Percentiles rank a stretch among this genome's conserved stretches.
phyloP scores from a whole-genome alignment of 768 basidiomycete species.

The Trichaptum fuscoviolaceum region DNA sequence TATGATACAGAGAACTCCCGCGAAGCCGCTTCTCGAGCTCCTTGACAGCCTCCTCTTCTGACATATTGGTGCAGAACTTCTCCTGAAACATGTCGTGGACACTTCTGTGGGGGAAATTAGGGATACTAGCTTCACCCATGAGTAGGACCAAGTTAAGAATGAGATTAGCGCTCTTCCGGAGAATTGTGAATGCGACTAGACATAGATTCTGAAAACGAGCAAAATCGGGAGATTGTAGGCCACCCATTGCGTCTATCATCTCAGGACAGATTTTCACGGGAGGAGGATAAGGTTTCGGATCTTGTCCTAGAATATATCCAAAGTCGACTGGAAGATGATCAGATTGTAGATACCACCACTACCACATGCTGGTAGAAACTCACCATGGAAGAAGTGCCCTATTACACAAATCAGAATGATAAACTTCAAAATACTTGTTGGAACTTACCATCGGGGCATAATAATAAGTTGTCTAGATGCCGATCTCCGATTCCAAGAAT shows the following conservation, averaged over 20 bases:
- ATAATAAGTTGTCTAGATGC: conserved; percentile 90
- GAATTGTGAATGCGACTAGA: conserved; percentile 95
- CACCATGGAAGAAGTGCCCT: conserved; percentile 97
- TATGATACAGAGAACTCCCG: conserved; percentile 91
- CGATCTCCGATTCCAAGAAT: conserved; percentile 95
- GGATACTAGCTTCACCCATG: conserved; percentile 97
- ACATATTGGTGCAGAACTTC: conserved; percentile 91
- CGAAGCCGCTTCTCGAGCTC: conserved; percentile 92
- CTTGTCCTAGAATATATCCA: conserved; percentile 95
- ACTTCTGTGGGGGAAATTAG: conserved; percentile 90
- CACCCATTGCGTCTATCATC: conserved; percentile 99
- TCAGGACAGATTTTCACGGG: conserved; percentile 98
- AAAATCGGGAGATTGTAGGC: conserved; percentile 91
- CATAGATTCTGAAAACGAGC: conserved; percentile 93
- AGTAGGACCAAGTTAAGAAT: conserved; percentile 94
- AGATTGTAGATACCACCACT: conserved; percentile 7
- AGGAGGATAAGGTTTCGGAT: conserved; percentile 96
- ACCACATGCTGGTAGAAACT: conserved; percentile 13
- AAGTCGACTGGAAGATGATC: conserved; percentile 71
- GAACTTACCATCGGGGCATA: conserved; percentile 79
- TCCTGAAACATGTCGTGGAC: conserved; percentile 90
- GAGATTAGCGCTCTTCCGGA: conserved; percentile 95
- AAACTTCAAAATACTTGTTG: not conserved
- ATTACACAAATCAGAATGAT: conserved; percentile 2
- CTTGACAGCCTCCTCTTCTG: conserved; percentile 96